A percentile compares a stretch with the other conserved stretches of the same genome.
Conservation (phyloP, 164 flowering plant species). For the Magnolia sinica region DNA sequence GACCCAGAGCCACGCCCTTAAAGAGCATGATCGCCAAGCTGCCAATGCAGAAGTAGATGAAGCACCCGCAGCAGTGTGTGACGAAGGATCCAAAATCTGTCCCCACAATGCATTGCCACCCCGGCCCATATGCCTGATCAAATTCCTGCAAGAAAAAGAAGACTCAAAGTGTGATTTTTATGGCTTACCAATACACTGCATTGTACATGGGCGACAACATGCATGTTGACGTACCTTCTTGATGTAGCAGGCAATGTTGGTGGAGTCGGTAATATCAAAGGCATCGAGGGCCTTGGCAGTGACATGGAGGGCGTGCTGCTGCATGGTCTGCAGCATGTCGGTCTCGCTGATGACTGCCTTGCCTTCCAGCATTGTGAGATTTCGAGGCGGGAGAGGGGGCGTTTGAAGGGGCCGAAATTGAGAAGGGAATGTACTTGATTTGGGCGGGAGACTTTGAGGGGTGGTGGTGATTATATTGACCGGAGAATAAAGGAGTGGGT, state of each 20-base stretch:
- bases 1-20: slow-evolving; percentile 42
- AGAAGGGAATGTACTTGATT: not conserved
- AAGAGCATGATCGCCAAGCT: slow-evolving; percentile 78
- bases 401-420: not conserved
- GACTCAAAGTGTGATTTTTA: not conserved
- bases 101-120: slow-evolving; percentile 36
- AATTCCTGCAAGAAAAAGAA: slow-evolving; percentile 52
- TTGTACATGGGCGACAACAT: not conserved
- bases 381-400: not conserved
- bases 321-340: slow-evolving; percentile 36
- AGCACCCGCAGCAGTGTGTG: slow-evolving; percentile 74
- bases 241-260: slow-evolving; percentile 51
- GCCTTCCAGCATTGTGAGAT: slow-evolving; percentile 28
- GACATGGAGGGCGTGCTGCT: slow-evolving; percentile 25
- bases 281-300: slow-evolving; percentile 31
- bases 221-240: slow-evolving; percentile 46
- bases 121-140: slow-evolving; percentile 35
- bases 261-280: slow-evolving; percentile 30
- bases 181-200: not conserved
- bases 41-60: slow-evolving; percentile 69
- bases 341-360: slow-evolving; percentile 34
- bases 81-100: slow-evolving; percentile 92
- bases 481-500: not conserved
- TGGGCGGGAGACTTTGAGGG: not conserved
- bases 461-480: not conserved